These are phyloP conservation scores for Cryptomeria japonica DNA, from an alignment of 75 land plant species.

Conservation along the genomic window DNA sequence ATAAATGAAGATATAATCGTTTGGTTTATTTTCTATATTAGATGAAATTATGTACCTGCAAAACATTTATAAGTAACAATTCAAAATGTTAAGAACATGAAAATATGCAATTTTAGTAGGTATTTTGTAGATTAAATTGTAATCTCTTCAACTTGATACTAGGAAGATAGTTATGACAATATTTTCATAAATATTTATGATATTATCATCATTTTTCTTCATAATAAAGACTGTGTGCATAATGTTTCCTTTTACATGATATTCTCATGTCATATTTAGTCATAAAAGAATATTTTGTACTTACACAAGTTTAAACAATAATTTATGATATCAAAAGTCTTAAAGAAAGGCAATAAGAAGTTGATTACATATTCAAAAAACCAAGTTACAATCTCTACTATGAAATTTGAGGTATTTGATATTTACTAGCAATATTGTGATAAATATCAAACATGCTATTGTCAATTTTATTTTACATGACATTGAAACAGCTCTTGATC, in stretches of 20 bases:
- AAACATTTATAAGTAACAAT: background rate
- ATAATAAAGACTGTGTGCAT: background rate
- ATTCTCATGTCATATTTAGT: background rate
- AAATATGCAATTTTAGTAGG: background rate
- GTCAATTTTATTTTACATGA: background rate
- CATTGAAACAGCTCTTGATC: background rate
- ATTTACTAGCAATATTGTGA: background rate
- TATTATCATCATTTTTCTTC: background rate
- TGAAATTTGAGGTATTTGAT: background rate
- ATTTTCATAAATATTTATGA: too few species aligned
- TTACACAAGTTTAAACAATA: too few species aligned
- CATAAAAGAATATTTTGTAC: background rate
- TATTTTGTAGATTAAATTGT: too few species aligned
- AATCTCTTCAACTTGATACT: too few species aligned
- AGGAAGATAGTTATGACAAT: background rate
- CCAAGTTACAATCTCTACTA: background rate
- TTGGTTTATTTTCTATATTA: constrained; percentile 31
- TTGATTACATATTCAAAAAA: background rate
- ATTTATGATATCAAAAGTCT: background rate
- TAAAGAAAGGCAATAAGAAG: background rate
- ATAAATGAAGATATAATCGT: constrained; percentile 36
- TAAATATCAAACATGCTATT: background rate
- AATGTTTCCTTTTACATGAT: background rate
- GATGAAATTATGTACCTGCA: background rate
- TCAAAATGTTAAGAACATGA: background rate